Evolutionary conservation across 2,329 filamentous ascomycete genomes (phyloP), one percentile per base, ranked within the genome.

Genomic region (Blastomyces percursus): DNA sequence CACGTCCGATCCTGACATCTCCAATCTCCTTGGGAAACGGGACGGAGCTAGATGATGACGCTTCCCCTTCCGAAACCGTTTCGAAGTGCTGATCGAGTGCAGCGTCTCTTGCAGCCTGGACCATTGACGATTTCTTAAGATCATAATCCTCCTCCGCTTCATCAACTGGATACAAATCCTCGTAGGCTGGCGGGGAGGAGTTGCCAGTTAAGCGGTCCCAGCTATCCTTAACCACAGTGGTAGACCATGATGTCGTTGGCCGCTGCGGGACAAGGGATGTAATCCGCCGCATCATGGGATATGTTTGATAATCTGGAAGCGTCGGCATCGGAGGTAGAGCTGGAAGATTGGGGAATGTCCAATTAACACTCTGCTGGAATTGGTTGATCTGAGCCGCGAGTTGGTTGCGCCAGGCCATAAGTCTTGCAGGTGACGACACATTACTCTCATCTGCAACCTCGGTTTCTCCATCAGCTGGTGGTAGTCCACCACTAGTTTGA

Each of bases 371-470:
- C 71, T 90, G 86, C 70, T 91, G 90, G 69, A 92, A 81, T 63
- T 91, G 86, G 62, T 92, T 86, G 57, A 92, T 81, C 70, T 91
- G 89, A 21, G 86, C 82, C 32, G 86, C 81, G 24, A 93, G 75
- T 63, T 92, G 88, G 61, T 91, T 88, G 69, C 87, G 85, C 76
- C 90, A 83, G 16, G 87, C 88, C 58, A 85, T 80, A 69, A 90
- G 83, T 56, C 87, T 83, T 4, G 85, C 83, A 2, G 86, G 84
- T 1, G 85, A 83, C 21, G 80, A 80, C 48, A 80, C 76, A 1
- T 69, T 71, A 54, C 69, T 70, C 32, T 67, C 67, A 63, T 72
- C 68, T 21, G 68, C 69, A 40, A 66, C 66, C 27, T 71, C 64
- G 12, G 67, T 44, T 59, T 62, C 65, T 59, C 70, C 66, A 59